These are phyloP conservation scores for Nemania abortiva DNA, from an alignment of 2,329 filamentous ascomycete genomes.

Conservation along the genomic window DNA sequence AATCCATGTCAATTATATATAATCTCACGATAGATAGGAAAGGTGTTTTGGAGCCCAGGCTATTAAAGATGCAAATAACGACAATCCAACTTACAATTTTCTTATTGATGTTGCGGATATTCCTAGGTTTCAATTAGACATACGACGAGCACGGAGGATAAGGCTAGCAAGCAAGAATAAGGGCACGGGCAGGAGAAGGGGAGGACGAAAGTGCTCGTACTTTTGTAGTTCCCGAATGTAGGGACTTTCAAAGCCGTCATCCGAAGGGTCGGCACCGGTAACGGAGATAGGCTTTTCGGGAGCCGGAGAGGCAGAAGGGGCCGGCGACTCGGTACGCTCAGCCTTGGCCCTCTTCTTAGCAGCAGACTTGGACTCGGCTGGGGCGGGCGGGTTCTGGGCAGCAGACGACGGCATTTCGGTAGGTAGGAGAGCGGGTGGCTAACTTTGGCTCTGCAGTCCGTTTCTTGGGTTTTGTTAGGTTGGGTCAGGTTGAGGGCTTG, in stretches of 20 bases:
- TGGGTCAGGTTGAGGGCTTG: neutral
- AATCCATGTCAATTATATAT: conserved; percentile 33
- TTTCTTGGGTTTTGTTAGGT: neutral
- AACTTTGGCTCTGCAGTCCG: conserved; percentile 27
- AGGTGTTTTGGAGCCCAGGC: conserved; percentile 3
- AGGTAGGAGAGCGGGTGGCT: conserved; percentile 27
- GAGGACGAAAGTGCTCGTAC: conserved; percentile 64
- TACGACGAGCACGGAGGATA: neutral
- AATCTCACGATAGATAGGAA: conserved; percentile 19
- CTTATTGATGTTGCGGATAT: conserved; percentile 91
- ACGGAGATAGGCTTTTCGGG: conserved; percentile 63
- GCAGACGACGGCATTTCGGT: conserved; percentile 74
- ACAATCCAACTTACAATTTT: conserved; percentile 78
- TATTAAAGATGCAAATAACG: neutral
- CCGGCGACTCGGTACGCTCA: conserved; percentile 66
- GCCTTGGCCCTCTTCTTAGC: conserved; percentile 76
- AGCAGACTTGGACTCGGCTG: conserved; percentile 73
- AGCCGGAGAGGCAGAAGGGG: conserved; percentile 62
- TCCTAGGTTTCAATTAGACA: conserved; percentile 64
- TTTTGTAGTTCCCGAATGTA: conserved; percentile 92
- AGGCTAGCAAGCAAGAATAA: neutral
- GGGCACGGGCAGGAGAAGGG: neutral
- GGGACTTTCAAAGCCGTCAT: conserved; percentile 75
- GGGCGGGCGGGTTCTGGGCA: conserved; percentile 72
- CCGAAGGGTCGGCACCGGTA: conserved; percentile 65